Base-by-base conservation (phyloP, 305 asterid genomes). In the Solanum hybrid region DNA sequence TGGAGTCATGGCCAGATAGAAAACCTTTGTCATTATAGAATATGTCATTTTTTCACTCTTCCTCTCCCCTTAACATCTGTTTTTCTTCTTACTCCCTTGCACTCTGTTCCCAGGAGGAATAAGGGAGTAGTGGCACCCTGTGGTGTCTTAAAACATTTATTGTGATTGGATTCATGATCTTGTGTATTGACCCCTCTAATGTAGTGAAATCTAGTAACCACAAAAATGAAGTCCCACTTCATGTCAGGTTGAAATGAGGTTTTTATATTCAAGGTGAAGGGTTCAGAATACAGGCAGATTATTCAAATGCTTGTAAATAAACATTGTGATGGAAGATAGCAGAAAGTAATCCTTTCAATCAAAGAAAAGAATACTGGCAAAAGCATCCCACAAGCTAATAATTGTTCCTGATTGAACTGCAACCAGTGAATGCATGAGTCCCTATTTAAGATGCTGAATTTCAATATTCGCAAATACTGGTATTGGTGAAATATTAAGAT, bases 1-100 rank as follows among this genome's bases (percentile, higher is more conserved):
- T 96, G 73, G 97, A 95, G 92, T 93, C 99, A 26, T 96, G 98
- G 98, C 98, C 98, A 40, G 92, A 91, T 89, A 95, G 96, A 93
- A 93, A 89, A 81, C 90, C 92, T 22, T 91, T 96, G 80, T 86
- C 95, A 26, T 93, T 97, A 75, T 92, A 91, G 75, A 60, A 86
- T 73, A 27, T 27, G 46, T 2, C 89, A 31, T 22, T 16, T 81
- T 71, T 81, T 81, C 32, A 4, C 24, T 10, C 71, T 56, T 81
- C 10, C 10, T 11, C 20, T 46, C 4, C 86, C 35, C 16, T 4
- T 38, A 40, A 24, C 29, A 66, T 79, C 31, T 5, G 71, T 38
- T 26, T 5, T 42, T 46, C 72, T 81, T 51, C 31, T 31, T 85
- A 56, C 31, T 20, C 42, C 11, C 73, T 42, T 40, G 69, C 38